phyloP scores from a whole-genome alignment of 495 filamentous ascomycete genomes.

The Penicillium desertorum region DNA sequence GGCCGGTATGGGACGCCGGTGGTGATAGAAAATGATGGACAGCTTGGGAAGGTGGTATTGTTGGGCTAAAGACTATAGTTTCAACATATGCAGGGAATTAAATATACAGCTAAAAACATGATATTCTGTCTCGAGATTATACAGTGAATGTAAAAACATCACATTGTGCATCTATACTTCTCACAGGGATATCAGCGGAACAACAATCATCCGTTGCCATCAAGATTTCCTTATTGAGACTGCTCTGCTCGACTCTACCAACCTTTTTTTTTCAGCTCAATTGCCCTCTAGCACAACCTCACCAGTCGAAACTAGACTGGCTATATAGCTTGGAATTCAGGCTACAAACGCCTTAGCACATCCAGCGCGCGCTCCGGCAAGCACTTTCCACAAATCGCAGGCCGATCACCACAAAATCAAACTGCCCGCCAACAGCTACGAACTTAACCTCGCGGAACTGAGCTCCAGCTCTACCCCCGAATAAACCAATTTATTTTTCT shows the following conservation, averaged over 20 bases:
- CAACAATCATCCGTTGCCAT: slow-evolving; percentile 31
- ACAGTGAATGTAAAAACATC: not conserved
- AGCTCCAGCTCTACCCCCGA: not conserved
- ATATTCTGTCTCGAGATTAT: not conserved
- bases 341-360: not conserved
- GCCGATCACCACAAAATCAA: slow-evolving; percentile 13
- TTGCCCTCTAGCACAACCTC: slow-evolving; percentile 11
- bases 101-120: not conserved
- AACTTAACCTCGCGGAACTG: slow-evolving; percentile 1
- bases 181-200: slow-evolving; percentile 22
- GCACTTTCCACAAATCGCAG: slow-evolving; percentile 2
- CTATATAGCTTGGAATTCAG: not conserved
- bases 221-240: slow-evolving; percentile 43
- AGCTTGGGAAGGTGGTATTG: not conserved
- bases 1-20: not conserved
- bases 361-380: not conserved
- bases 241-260: slow-evolving; percentile 14
- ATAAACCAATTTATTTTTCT: not conserved
- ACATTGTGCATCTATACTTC: not conserved
- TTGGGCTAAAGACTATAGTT: not conserved
- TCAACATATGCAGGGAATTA: not conserved
- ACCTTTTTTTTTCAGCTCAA: slow-evolving; percentile 17
- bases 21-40: not conserved
- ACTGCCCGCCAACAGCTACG: slow-evolving; percentile 1
- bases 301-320: slow-evolving; percentile 2